Base-by-base conservation (phyloP, 805 yeast genomes). In the Wilhelminamyces savonicus region DNA sequence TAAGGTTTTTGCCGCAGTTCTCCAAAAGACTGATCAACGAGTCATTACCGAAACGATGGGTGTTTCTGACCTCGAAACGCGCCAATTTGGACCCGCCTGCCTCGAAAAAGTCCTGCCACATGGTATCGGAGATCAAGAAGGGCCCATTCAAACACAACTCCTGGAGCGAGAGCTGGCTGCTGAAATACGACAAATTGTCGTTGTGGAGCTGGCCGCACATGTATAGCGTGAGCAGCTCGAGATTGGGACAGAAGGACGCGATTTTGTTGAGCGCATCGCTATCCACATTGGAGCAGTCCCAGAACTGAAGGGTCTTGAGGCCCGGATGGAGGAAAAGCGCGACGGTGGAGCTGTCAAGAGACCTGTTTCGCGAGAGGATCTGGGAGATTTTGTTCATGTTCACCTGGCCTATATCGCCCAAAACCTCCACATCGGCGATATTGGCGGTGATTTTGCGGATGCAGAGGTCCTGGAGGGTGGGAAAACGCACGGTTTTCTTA, bases 151-250 rank as follows among this genome's bases (percentile, higher is more conserved):
- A 57, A n/a, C 70, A 60, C 6, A 90, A 33, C 10, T 72, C 63
- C 11, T 53, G 62, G 27, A 92, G 60, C 0, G 59, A 57, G 24
- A 90, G 60, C 38, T 83, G 78, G 7, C 74, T 59, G 4, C 74
- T 69, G 36, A 71, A 74, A 48, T 85, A 82, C 12, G 62, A 49
- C 35, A 92, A 52, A 34, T 82, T 80, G 39, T 80, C 87, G 49
- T 83, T 83, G 43, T 82, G 86, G 23, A 92, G 59, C 43, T 83
- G 88, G 4, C 98, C 98, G 62, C 97, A 90, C 97, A 88, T 90
- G 35, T 77, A 76, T 26, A 92, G 59, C 0, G 79, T 79, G 25
- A 92, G 52, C 1, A 65, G 53, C 40, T 72, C 77, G 3, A 92
- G 37, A 16, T 78, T 66, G 0, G 96, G 95, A 42, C 95, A 84